Conservation (phyloP, 306 rosid genomes). For the Sesbania bispinosa region DNA sequence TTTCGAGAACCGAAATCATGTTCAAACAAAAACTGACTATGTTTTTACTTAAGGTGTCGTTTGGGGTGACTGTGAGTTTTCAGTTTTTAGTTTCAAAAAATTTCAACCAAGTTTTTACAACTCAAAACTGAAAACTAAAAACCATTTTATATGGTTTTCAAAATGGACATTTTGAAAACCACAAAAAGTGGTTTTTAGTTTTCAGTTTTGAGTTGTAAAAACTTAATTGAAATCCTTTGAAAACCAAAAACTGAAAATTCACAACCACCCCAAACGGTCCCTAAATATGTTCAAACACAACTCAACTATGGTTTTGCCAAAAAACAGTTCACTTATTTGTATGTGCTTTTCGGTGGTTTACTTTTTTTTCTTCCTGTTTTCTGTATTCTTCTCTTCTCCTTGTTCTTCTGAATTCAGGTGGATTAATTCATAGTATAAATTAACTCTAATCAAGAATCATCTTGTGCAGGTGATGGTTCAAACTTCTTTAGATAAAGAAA, state of each 20-base stretch:
- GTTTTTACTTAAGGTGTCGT: neutral
- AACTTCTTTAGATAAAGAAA: constrained; percentile 71
- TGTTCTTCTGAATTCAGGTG: neutral
- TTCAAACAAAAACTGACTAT: neutral
- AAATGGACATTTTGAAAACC: no score
- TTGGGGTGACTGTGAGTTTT: no score
- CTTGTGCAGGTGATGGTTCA: constrained; percentile 71
- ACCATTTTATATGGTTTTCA: no score
- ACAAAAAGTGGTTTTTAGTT: no score
- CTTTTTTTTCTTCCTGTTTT: neutral
- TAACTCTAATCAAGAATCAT: neutral
- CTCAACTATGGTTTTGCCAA: neutral
- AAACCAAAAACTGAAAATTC: no score
- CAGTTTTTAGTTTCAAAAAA: no score
- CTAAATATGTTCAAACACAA: neutral
- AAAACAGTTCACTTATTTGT: neutral
- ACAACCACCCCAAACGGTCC: no score
- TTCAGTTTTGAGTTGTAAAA: no score
- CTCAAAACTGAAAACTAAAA: no score
- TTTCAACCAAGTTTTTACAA: no score
- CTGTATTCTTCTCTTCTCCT: neutral
- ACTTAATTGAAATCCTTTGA: no score
- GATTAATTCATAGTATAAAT: neutral
- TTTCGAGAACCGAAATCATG: neutral
- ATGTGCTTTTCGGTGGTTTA: neutral